A percentile compares a stretch with the other conserved stretches of the same genome.
phyloP scores from a whole-genome alignment of 495 filamentous ascomycete genomes.

The Lepraria neglecta region DNA sequence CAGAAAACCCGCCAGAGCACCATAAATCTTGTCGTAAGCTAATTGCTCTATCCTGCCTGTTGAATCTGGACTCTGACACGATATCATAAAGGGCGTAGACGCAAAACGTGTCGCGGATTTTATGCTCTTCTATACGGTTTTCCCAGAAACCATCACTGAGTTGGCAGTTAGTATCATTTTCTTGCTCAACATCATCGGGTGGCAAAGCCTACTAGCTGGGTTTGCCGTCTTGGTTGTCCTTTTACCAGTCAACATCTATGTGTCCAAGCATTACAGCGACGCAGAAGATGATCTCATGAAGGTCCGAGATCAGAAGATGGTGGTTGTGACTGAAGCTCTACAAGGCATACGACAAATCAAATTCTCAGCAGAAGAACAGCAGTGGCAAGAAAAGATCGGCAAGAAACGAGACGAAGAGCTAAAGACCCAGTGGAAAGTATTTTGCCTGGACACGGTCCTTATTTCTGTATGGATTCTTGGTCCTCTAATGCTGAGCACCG shows the following conservation, averaged over 20 bases:
- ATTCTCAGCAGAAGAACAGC: slow-evolving; percentile 72
- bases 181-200: slow-evolving; percentile 64
- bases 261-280: slow-evolving; percentile 58
- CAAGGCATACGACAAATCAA: slow-evolving; percentile 86
- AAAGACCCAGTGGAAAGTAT: slow-evolving; percentile 55
- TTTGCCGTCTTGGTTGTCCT: slow-evolving; percentile 57
- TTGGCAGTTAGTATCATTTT: slow-evolving; percentile 60
- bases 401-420: slow-evolving; percentile 62
- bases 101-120: slow-evolving; percentile 68
- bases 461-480: slow-evolving; percentile 66
- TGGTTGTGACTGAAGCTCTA: slow-evolving; percentile 70
- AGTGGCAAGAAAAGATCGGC: slow-evolving; percentile 73
- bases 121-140: slow-evolving; percentile 56
- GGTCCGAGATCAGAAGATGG: slow-evolving; percentile 69
- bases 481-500: slow-evolving; percentile 66
- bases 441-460: slow-evolving; percentile 48
- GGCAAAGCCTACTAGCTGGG: slow-evolving; percentile 62
- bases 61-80: not conserved
- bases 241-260: slow-evolving; percentile 62
- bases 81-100: slow-evolving; percentile 50
- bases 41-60: not conserved
- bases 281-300: slow-evolving; percentile 74
- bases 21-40: slow-evolving; percentile 60
- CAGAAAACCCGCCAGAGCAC: slow-evolving; percentile 68
- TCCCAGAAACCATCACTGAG: slow-evolving; percentile 51